Evolutionary conservation across 129 eudicot species (phyloP).

Genomic region (Dittrichia graveolens): DNA sequence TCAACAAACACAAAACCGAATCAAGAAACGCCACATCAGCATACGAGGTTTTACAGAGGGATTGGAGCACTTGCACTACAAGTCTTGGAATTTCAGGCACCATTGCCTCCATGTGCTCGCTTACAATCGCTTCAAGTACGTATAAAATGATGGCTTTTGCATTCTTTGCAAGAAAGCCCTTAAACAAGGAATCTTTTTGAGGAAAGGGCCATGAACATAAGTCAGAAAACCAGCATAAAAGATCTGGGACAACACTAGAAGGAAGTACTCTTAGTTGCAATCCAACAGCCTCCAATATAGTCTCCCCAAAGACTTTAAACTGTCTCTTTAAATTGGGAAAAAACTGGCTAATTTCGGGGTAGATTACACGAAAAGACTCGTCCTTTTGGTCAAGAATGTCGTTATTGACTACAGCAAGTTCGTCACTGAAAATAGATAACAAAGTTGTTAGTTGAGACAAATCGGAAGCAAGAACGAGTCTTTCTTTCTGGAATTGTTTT

Average conservation of each 20-base stretch:
- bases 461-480: slow-evolving; percentile 74
- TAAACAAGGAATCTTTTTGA: slow-evolving; percentile 41
- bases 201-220: slow-evolving; percentile 79
- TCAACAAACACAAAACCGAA: slow-evolving; percentile 62
- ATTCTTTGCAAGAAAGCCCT: slow-evolving; percentile 77
- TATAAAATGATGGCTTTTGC: slow-evolving; percentile 78
- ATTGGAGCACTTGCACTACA: slow-evolving; percentile 66
- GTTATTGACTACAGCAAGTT: slow-evolving; percentile 61
- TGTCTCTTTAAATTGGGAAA: slow-evolving; percentile 71
- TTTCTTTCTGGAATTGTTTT: slow-evolving; percentile 64
- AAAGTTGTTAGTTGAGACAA: slow-evolving; percentile 62
- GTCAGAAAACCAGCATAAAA: slow-evolving; percentile 89
- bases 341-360: slow-evolving; percentile 69
- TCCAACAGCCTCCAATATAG: slow-evolving; percentile 81
- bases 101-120: slow-evolving; percentile 92
- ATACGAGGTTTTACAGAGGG: slow-evolving; percentile 65
- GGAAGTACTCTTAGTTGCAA: slow-evolving; percentile 82
- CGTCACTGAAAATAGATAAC: slow-evolving; percentile 77
- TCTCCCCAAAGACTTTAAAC: slow-evolving; percentile 74
- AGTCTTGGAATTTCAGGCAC: slow-evolving; percentile 89
- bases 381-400: slow-evolving; percentile 43
- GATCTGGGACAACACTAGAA: slow-evolving; percentile 72
- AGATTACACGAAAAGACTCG: slow-evolving; percentile 59
- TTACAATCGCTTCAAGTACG: slow-evolving; percentile 79
- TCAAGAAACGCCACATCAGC: slow-evolving; percentile 84